Evolutionary conservation across 768 basidiomycete genomes (phyloP), one percentile per base, ranked within the genome.

Genomic region (Boletellus emodensis): DNA sequence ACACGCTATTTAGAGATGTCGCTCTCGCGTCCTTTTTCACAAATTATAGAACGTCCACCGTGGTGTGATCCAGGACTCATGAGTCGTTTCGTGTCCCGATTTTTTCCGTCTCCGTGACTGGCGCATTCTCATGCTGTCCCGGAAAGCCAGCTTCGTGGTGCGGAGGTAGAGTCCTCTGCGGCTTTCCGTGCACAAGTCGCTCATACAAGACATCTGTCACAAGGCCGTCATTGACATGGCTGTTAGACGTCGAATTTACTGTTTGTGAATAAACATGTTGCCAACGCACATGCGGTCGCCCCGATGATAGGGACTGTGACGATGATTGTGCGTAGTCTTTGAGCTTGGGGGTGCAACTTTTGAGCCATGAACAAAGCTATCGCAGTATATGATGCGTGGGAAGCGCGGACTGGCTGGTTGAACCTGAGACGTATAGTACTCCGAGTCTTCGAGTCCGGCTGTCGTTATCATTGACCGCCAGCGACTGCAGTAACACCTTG

Each of bases 261-360:
- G 17, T 20, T 22, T n/a, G 39, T 40, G 35, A 38, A 47, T 13
- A 28, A 41, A 18, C 15, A 9, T 36, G 28, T 44, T 48, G 24
- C 34, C 26, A 42, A 59, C 81, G 52, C 49, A 88, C 86, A 76
- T 43, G 82, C 78, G 12, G 80, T 80, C 6, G 78, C 84, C 24
- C 75, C 81, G 44, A 87, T 81, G 39, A 88, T 75, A 4, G 86
- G 86, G 12, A 82, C 55, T 0, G 84, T 74, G 36, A 84, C 71
- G 38, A 88, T 82, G 51, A 88, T 77, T 24, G 74, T 78, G 18
- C 75, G 75, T 45, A 76, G 63, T 52, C 71, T 68, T 39, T 68
- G 72, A 37, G 74, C 75, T 57, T 79, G 72, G 8, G 73, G 73
- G 20, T 76, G 71, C 12, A 79, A 61, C 52, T 66, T 72, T 48